Percentiles rank a stretch among this genome's conserved stretches.
Conservation (phyloP, 345 rosid genomes). For the Heritiera fomes region DNA sequence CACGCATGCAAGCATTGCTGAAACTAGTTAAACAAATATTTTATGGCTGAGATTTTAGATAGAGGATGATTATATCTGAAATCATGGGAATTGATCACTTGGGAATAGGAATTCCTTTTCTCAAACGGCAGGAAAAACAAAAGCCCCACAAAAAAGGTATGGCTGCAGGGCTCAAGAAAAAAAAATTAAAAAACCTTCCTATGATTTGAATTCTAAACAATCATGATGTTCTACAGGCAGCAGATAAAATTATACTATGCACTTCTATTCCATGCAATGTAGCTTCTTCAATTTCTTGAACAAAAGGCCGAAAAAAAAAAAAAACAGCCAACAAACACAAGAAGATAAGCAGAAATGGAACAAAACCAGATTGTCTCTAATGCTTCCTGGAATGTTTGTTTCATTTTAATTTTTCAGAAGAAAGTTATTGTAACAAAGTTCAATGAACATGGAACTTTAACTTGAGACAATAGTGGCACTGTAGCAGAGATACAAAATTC, state of each 20-base stretch:
- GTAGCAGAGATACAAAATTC: neutral
- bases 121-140: neutral
- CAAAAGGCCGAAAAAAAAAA: neutral
- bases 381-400: neutral
- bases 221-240: neutral
- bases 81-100: constrained; percentile 11
- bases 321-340: neutral
- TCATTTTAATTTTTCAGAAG: neutral
- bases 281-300: neutral
- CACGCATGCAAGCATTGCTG: constrained; percentile 11
- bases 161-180: constrained; percentile 30
- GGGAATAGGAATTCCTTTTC: neutral
- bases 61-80: constrained; percentile 1
- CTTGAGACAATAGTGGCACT: neutral
- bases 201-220: constrained; percentile 12
- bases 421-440: neutral
- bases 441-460: neutral
- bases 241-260: neutral
- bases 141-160: constrained; percentile 22
- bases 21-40: neutral
- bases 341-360: neutral
- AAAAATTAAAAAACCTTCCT: neutral
- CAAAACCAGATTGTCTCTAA: neutral
- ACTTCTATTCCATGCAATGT: neutral
- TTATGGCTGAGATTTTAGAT: constrained; percentile 2